Evolutionary conservation across 257 asterid species (phyloP), one percentile per base, ranked within the genome.

Genomic region (Nicotiana tomentosiformis): DNA sequence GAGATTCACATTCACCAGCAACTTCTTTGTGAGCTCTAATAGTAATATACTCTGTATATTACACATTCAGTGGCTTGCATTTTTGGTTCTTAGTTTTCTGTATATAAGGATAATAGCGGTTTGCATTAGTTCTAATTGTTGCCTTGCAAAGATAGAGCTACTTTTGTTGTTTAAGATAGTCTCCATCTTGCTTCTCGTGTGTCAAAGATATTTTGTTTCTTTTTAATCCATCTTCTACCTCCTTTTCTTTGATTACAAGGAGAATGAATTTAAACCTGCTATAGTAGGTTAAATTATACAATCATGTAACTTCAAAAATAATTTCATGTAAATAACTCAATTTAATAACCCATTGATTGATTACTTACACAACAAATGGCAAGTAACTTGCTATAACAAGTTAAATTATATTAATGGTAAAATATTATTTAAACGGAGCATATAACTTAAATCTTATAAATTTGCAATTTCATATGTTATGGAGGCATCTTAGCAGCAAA

Each of bases 61-160:
- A 35, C 30, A 68, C 53, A 35, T 67, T 67, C 15, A 16, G 53
- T 1, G 29, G 80, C 80, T 76, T 76, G 29, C 46, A 29, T 51
- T 76, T 76, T 76, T 76, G 80, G 29, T 51, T 76, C 46, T 51
- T 76, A 51, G 80, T 29, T 51, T 76, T 76, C 29, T 76, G 65
- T 76, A 56, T 76, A 76, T 51, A 51, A 29, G 80, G 80, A 29
- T 76, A 29, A 51, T 33, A 76, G 64, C 5, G 16, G 46, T 76
- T 51, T 29, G 29, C 46, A 76, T 51, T 76, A 76, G 80, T 51
- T 76, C 29, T 76, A 4, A 51, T 51, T 29, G 43, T 51, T 29
- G 16, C 65, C 49, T 29, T 16, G 37, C 16, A 35, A 43, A 33
- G 53, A 49, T 35, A 17, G 8, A 67, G 16, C 30, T 67, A 35